Base-by-base conservation (phyloP, 2,329 filamentous ascomycete genomes). In the Didymella arachidicola region DNA sequence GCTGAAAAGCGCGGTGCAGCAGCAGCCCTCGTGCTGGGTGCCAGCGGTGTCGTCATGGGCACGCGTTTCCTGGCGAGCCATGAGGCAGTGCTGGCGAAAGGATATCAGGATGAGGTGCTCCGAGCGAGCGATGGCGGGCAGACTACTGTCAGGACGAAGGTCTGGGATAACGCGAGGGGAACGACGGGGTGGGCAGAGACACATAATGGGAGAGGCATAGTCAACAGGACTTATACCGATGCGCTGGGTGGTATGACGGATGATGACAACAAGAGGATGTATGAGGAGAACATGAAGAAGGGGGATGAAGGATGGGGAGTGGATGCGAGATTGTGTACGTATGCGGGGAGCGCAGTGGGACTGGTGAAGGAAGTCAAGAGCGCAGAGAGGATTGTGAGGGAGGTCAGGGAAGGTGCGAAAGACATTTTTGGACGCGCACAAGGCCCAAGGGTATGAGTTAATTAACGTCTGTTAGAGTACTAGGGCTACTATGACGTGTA, bases 271-370 rank as follows among this genome's bases (percentile, higher is more conserved):
- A 79, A 77, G 67, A 73, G 66, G 53, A 58, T 79, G 59, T 82
- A 82, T 71, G 71, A 80, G 32, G 75, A 81, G 62, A 85, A 84
- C 38, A 66, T 82, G 67, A 72, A 79, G 66, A 78, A 75, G 54
- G 83, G 82, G 2, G 82, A 86, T 72, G 72, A 16, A 79, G 83
- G 47, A 83, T 84, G 83, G 85, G 84, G 25, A 0, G 46, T 64
- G 29, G 54, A 70, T 10, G 84, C 81, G 4, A 79, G 86, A 58
- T 77, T 88, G 77, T 86, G 84, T 4, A 85, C 85, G 10, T 89
- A 88, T 79, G 86, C 85, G 14, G 87, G 87, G 4, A 84, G 83
- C 19, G 86, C 81, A 0, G 83, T 89, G 14, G 87, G 87, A 0
- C 75, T 89, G 60, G 79, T 88, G 2, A 83, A 73, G 44, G 73